Conservation (phyloP, 2,329 filamentous ascomycete species). For the Aspergillus caelatus region DNA sequence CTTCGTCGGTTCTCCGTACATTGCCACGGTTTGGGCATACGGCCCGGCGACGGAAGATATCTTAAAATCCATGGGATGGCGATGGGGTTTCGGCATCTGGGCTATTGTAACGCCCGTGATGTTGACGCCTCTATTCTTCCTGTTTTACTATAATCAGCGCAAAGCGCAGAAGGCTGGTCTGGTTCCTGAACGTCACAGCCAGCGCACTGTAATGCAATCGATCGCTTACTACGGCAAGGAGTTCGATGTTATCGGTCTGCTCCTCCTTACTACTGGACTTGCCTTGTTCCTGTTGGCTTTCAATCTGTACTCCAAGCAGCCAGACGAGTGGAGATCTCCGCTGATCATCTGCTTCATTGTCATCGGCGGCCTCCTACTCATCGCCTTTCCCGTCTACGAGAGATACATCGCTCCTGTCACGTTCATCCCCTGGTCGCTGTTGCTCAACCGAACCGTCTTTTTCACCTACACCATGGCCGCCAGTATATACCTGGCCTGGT, state of each 20-base stretch:
- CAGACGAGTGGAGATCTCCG: constrained; percentile 4
- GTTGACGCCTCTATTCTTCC: constrained; percentile 56
- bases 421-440: constrained; percentile 58
- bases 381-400: constrained; percentile 47
- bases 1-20: constrained; percentile 62
- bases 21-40: constrained; percentile 59
- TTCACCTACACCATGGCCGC: constrained; percentile 57
- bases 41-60: constrained; percentile 40
- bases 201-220: constrained; percentile 51
- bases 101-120: constrained; percentile 61
- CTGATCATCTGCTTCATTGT: constrained; percentile 35
- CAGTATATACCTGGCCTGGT: constrained; percentile 54
- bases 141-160: constrained; percentile 58
- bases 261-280: constrained; percentile 54
- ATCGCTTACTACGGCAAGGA: constrained; percentile 60
- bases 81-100: constrained; percentile 66
- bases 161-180: constrained; percentile 61
- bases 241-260: constrained; percentile 64
- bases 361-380: constrained; percentile 53
- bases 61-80: constrained; percentile 55
- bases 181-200: constrained; percentile 45
- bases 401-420: constrained; percentile 52
- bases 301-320: constrained; percentile 48
- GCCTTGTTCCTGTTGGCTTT: constrained; percentile 67
- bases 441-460: constrained; percentile 53